Conservation (phyloP, 208 protist species). For the Phytomonas francai region DNA sequence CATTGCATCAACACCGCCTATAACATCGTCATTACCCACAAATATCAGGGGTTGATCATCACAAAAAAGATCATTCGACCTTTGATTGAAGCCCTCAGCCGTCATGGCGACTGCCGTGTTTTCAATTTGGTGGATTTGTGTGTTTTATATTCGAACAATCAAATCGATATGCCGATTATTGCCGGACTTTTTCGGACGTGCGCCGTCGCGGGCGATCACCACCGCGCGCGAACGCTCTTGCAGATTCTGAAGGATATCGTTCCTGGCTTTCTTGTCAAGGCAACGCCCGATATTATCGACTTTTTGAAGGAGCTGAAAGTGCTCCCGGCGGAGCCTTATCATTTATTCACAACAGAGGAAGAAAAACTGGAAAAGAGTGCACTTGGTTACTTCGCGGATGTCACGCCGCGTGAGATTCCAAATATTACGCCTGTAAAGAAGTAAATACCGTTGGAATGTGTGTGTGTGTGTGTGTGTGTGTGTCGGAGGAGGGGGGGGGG, state of each 20-base stretch:
- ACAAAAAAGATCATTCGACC: conserved; percentile 56
- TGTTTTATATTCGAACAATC: conserved; percentile 69
- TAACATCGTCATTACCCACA: conserved; percentile 74
- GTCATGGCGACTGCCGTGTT: conserved; percentile 67
- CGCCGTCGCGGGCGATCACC: conserved; percentile 65
- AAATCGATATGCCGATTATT: conserved; percentile 72
- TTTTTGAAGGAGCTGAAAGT: conserved; percentile 56
- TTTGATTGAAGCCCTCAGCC: conserved; percentile 48
- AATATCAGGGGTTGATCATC: conserved; percentile 79
- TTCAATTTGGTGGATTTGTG: conserved; percentile 85
- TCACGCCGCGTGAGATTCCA: conserved; percentile 18
- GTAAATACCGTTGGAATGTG: background rate
- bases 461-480: conserved; percentile 6
- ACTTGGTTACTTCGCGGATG: conserved; percentile 14
- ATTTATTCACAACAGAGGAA: conserved; percentile 49
- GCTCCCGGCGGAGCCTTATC: conserved; percentile 30
- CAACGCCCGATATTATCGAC: conserved; percentile 36
- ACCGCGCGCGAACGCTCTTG: conserved; percentile 64
- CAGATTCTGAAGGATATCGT: conserved; percentile 69
- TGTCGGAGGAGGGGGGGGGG: background rate
- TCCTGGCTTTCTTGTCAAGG: conserved; percentile 70
- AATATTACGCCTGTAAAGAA: background rate
- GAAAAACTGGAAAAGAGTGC: conserved; percentile 28
- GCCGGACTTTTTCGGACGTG: conserved; percentile 67
- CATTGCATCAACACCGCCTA: conserved; percentile 71